Evolutionary conservation across 2,329 filamentous ascomycete genomes (phyloP).

Genomic region (Fusarium acutatum): DNA sequence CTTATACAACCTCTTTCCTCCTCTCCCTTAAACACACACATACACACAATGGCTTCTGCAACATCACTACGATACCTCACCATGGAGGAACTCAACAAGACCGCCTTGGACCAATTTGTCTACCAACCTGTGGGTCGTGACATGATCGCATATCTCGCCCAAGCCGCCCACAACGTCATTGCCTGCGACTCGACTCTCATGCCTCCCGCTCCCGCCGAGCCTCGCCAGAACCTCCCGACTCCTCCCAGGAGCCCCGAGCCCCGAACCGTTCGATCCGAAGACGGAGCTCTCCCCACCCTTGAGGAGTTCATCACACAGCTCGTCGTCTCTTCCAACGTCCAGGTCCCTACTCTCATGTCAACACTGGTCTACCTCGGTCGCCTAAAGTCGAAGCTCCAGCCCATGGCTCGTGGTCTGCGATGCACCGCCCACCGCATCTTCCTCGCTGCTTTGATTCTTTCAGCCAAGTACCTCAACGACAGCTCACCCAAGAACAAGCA

Average conservation of each 20-base stretch:
- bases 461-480: constrained; percentile 98
- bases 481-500: constrained; percentile 99
- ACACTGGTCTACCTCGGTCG: constrained; percentile 92
- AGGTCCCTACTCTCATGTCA: constrained; percentile 97
- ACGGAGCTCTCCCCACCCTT: constrained; percentile 75
- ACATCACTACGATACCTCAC: constrained; percentile 56
- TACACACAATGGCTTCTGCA: constrained; percentile 29
- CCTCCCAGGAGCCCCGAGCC: constrained; percentile 62
- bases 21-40: constrained; percentile 6
- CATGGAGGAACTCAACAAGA: constrained; percentile 71
- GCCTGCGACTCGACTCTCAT: constrained; percentile 74
- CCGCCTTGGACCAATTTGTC: constrained; percentile 82
- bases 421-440: constrained; percentile 99
- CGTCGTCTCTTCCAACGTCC: constrained; percentile 92
- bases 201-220: constrained; percentile 52
- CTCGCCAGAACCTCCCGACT: constrained; percentile 53
- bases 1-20: constrained; percentile 16
- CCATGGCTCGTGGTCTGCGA: constrained; percentile 93
- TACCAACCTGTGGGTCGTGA: constrained; percentile 76
- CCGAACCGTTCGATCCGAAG: constrained; percentile 56
- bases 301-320: constrained; percentile 93
- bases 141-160: constrained; percentile 81
- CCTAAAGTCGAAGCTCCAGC: constrained; percentile 84
- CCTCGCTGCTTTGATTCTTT: constrained; percentile 82
- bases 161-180: constrained; percentile 80